phyloP scores from a whole-genome alignment of 2,329 filamentous ascomycete species.

The Orbilia javanica region DNA sequence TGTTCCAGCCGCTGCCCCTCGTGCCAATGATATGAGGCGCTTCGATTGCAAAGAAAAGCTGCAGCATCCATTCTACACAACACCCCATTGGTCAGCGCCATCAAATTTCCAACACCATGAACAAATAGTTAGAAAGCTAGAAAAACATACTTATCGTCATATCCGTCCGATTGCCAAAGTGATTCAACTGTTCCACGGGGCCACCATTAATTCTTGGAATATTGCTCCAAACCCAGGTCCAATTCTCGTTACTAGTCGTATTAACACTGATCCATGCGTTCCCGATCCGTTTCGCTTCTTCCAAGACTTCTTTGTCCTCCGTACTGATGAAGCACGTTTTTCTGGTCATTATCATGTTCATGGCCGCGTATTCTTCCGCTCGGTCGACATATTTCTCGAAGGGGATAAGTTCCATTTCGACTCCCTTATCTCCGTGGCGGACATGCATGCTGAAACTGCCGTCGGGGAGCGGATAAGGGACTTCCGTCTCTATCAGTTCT shows the following conservation, averaged over 20 bases:
- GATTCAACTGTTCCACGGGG: constrained; percentile 58
- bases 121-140: background rate
- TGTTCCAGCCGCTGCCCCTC: constrained; percentile 61
- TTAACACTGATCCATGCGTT: constrained; percentile 54
- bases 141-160: constrained; percentile 59
- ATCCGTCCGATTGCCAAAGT: constrained; percentile 61
- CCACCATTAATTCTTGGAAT: constrained; percentile 60
- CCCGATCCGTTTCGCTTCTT: constrained; percentile 55
- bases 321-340: constrained; percentile 60
- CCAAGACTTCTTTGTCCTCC: constrained; percentile 58
- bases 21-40: constrained; percentile 59
- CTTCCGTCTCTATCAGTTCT: constrained; percentile 18
- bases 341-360: constrained; percentile 58
- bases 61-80: constrained; percentile 55
- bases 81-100: background rate
- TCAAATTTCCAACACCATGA: background rate
- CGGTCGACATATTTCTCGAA: constrained; percentile 56
- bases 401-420: constrained; percentile 60
- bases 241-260: constrained; percentile 55
- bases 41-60: constrained; percentile 61
- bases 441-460: constrained; percentile 61
- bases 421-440: constrained; percentile 59
- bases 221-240: constrained; percentile 60
- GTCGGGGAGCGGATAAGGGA: constrained; percentile 58
- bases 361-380: constrained; percentile 57